Conservation (phyloP, 75 land plant species). For the Adiantum capillusveneris region DNA sequence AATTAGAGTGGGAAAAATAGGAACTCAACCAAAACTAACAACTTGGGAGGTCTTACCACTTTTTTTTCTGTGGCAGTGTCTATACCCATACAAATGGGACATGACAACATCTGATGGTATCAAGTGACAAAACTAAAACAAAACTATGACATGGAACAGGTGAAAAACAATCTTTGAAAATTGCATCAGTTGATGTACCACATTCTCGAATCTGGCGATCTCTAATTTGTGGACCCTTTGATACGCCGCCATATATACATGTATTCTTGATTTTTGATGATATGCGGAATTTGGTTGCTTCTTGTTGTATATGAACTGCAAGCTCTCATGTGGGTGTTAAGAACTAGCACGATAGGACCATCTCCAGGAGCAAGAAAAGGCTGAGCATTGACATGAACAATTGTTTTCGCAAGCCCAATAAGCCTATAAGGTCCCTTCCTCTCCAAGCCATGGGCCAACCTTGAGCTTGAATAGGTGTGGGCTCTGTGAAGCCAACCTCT, state of each 20-base stretch:
- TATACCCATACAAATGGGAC: no score
- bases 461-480: slow-evolving; percentile 94
- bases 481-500: slow-evolving; percentile 76
- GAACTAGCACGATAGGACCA: slow-evolving; percentile 93
- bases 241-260: slow-evolving; percentile 97
- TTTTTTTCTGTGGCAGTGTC: no score
- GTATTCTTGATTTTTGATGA: slow-evolving; percentile 93
- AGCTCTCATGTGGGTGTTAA: slow-evolving; percentile 97
- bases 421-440: slow-evolving; percentile 87
- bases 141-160: no score
- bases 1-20: no score
- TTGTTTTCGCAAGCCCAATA: slow-evolving; percentile 86
- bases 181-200: no score
- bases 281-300: slow-evolving; percentile 91
- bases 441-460: slow-evolving; percentile 99
- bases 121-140: no score
- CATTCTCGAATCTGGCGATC: slow-evolving; percentile 96
- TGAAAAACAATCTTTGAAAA: no score
- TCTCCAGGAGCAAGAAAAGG: slow-evolving; percentile 87
- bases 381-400: slow-evolving; percentile 91
- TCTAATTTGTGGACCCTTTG: slow-evolving; percentile 97
- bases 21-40: no score
- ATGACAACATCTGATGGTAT: no score
- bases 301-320: slow-evolving; percentile 98
- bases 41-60: no score